These are phyloP conservation scores for Phycomyces nitens DNA, from an alignment of 192 early-diverging fungal species.

Conservation along the genomic window DNA sequence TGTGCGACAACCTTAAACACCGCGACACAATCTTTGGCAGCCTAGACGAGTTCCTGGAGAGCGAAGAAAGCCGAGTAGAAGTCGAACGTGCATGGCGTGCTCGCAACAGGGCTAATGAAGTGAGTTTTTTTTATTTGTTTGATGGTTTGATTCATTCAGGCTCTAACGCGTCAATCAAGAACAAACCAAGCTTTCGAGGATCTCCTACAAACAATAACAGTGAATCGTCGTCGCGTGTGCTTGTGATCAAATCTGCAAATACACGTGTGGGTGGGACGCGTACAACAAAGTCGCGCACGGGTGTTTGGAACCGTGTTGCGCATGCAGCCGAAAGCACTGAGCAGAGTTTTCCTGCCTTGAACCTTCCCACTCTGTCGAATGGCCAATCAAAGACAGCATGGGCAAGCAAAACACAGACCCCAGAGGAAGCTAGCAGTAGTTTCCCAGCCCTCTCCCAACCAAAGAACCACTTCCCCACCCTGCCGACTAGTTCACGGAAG, in stretches of 20 bases:
- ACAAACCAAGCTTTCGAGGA: too few species aligned
- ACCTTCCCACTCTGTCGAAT: conserved; percentile 17
- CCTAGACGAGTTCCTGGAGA: conserved; percentile 45
- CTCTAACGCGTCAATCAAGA: too few species aligned
- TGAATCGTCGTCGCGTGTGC: conserved; percentile 53
- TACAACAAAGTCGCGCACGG: conserved; percentile 33
- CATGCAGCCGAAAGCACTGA: conserved; percentile 38
- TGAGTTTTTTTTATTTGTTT: too few species aligned
- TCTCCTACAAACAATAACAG: not conserved
- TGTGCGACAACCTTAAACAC: conserved; percentile 40
- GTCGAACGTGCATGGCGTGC: conserved; percentile 67
- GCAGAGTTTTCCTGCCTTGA: conserved; percentile 25
- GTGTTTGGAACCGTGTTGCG: conserved; percentile 50
- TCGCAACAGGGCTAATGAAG: conserved; percentile 37
- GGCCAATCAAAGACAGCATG: conserved; percentile 25
- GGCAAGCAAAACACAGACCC: conserved; percentile 27
- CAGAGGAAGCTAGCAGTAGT: conserved; percentile 7
- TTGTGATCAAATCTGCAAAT: conserved; percentile 70
- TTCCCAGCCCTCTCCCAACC: conserved; percentile 5
- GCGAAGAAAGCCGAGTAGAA: conserved; percentile 44
- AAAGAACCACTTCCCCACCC: conserved; percentile 29
- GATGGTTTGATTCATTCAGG: too few species aligned
- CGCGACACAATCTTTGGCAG: conserved; percentile 48
- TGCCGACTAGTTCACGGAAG: conserved; percentile 20
- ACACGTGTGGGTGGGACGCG: conserved; percentile 45